Conservation (phyloP, 257 asterid species). For the Petunia axillaris region DNA sequence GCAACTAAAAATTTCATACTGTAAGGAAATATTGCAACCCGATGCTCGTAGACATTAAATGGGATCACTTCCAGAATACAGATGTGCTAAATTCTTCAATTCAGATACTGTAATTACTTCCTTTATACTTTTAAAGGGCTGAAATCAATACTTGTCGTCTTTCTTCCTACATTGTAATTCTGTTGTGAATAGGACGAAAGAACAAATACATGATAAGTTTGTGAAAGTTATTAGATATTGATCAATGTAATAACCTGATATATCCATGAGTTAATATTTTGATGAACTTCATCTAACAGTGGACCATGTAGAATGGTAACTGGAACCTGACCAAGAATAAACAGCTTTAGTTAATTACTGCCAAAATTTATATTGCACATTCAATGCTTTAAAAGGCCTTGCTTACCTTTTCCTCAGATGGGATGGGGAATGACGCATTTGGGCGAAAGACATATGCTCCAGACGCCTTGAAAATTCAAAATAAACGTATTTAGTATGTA, state of each 20-base stretch:
- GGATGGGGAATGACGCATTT: slow-evolving; percentile 59
- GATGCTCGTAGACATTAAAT: neutral
- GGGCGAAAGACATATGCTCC: slow-evolving; percentile 97
- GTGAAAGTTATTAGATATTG: too few species aligned
- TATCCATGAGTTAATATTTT: slow-evolving; percentile 78
- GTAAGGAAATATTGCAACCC: neutral
- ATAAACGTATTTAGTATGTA: neutral
- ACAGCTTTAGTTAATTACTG: slow-evolving; percentile 28
- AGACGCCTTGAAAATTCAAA: slow-evolving; percentile 62
- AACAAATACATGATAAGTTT: too few species aligned
- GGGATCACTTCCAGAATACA: neutral
- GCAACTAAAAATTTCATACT: neutral
- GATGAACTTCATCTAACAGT: slow-evolving; percentile 90
- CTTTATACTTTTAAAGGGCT: neutral
- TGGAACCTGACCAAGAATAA: slow-evolving; percentile 47
- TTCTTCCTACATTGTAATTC: too few species aligned
- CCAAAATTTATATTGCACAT: slow-evolving; percentile 13
- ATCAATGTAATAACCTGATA: too few species aligned
- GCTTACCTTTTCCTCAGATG: slow-evolving; percentile 59
- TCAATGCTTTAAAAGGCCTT: neutral
- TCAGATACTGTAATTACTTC: neutral
- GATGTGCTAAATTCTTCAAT: neutral
- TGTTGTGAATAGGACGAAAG: neutral
- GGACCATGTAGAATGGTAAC: slow-evolving; percentile 75
- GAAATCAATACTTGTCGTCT: too few species aligned